phyloP scores from a whole-genome alignment of 2,329 filamentous ascomycete genomes.

The Ophidiomyces ophidiicola region DNA sequence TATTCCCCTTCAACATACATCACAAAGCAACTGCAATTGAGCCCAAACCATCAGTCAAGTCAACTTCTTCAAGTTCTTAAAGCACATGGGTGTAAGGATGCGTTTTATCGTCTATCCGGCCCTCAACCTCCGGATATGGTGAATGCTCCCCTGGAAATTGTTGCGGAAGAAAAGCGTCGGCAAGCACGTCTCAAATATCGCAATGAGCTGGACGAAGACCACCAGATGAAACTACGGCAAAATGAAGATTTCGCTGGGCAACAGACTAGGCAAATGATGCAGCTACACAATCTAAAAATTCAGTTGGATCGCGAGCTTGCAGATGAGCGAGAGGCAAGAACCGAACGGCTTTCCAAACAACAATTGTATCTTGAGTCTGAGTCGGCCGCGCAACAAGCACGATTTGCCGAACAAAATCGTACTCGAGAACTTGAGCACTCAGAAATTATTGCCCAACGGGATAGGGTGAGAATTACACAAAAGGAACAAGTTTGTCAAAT shows the following conservation, averaged over 20 bases:
- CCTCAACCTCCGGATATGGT: constrained; percentile 17
- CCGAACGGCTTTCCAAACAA: constrained; percentile 10
- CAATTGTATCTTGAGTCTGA: constrained; percentile 14
- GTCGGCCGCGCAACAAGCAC: constrained; percentile 10
- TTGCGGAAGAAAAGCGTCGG: constrained; percentile 12
- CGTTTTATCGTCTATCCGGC: constrained; percentile 14
- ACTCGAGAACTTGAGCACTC: constrained; percentile 12
- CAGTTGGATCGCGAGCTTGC: constrained; percentile 14
- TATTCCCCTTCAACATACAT: constrained; percentile 57
- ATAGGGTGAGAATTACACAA: constrained; percentile 12
- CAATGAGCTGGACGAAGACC: constrained; percentile 16
- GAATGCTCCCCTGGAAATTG: constrained; percentile 14
- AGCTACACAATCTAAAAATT: constrained; percentile 13
- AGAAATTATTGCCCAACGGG: constrained; percentile 11
- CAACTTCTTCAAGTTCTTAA: constrained; percentile 15
- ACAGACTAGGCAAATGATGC: constrained; percentile 10
- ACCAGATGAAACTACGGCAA: constrained; percentile 12
- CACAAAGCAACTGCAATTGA: constrained; percentile 11
- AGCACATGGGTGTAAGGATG: constrained; percentile 15
- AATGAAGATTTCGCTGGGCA: constrained; percentile 13
- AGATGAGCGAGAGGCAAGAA: constrained; percentile 11
- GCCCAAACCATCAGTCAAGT: constrained; percentile 8
- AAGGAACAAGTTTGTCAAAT: constrained; percentile 8
- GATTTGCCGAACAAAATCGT: constrained; percentile 10
- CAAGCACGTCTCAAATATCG: constrained; percentile 12